These are phyloP conservation scores for Penicillium subrubescens DNA, from an alignment of 495 filamentous ascomycete species.

Conservation along the genomic window DNA sequence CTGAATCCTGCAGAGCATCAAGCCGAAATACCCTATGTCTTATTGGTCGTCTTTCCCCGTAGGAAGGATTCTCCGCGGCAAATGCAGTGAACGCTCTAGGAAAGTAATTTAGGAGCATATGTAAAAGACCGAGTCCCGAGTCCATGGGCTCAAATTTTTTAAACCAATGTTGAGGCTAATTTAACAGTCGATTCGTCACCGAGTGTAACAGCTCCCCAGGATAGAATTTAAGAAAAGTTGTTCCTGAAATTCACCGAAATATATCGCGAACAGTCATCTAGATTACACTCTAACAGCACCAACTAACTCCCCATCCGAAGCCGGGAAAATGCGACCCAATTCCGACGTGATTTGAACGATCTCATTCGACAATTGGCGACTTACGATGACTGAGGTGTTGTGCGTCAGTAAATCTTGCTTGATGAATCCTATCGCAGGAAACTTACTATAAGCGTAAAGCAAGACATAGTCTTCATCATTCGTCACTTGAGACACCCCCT, in stretches of 20 bases:
- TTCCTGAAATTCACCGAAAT: background rate
- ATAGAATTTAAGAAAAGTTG: background rate
- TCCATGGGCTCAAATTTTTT: too few relatives aligned
- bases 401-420: background rate
- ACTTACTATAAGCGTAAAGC: slow-evolving; percentile 70
- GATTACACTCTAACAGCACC: slow-evolving; percentile 2
- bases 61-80: too few relatives aligned
- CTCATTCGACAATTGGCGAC: slow-evolving; percentile 53
- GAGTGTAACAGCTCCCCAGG: background rate
- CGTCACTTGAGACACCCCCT: slow-evolving; percentile 49
- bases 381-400: slow-evolving; percentile 52
- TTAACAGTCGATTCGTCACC: too few relatives aligned
- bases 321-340: background rate
- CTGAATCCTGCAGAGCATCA: too few relatives aligned
- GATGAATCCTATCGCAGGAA: background rate
- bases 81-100: too few relatives aligned
- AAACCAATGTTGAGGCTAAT: too few relatives aligned
- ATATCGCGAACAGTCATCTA: background rate
- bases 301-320: background rate
- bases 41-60: too few relatives aligned
- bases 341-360: slow-evolving; percentile 26
- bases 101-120: too few relatives aligned
- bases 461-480: slow-evolving; percentile 71
- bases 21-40: too few relatives aligned
- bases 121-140: too few relatives aligned